phyloP scores from a whole-genome alignment of 805 yeast genomes.

The Wickerhamiella alocasiicola region DNA sequence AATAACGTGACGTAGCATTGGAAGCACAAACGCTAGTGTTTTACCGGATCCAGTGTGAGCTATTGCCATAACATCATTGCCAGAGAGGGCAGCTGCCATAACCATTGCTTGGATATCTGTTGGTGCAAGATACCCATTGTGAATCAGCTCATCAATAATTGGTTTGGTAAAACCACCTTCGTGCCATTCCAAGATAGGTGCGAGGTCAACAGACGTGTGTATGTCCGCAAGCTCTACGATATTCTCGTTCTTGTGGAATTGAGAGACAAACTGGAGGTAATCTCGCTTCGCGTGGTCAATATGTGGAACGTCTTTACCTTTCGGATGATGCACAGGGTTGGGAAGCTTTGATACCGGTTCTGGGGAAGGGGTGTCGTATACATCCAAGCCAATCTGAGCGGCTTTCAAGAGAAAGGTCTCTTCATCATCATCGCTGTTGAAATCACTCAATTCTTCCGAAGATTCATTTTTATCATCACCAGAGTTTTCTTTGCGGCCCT shows the following conservation, averaged over 20 bases:
- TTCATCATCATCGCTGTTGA: too few relatives aligned
- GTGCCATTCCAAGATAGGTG: conserved; percentile 50
- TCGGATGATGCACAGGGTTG: background rate
- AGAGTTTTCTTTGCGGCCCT: too few relatives aligned
- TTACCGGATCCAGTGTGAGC: conserved; percentile 98
- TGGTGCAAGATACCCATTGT: conserved; percentile 46
- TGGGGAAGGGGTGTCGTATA: too few relatives aligned
- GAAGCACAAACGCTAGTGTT: conserved; percentile 76
- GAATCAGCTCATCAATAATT: conserved; percentile 40
- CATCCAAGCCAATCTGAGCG: too few relatives aligned
- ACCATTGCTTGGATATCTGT: conserved; percentile 89
- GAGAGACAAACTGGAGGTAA: conserved; percentile 25
- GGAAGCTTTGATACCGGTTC: too few relatives aligned
- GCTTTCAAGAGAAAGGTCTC: too few relatives aligned
- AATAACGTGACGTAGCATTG: conserved; percentile 70
- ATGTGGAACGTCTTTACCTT: conserved; percentile 27
- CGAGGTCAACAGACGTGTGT: background rate
- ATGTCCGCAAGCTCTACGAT: background rate
- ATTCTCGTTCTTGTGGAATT: conserved; percentile 2
- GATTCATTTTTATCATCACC: too few relatives aligned
- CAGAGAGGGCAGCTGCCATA: conserved; percentile 79
- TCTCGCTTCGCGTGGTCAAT: conserved; percentile 36
- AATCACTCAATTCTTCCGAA: too few relatives aligned
- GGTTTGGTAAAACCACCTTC: conserved; percentile 65
- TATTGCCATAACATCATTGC: conserved; percentile 81